phyloP scores from a whole-genome alignment of 805 yeast species.

The Yarrowia divulgata region DNA sequence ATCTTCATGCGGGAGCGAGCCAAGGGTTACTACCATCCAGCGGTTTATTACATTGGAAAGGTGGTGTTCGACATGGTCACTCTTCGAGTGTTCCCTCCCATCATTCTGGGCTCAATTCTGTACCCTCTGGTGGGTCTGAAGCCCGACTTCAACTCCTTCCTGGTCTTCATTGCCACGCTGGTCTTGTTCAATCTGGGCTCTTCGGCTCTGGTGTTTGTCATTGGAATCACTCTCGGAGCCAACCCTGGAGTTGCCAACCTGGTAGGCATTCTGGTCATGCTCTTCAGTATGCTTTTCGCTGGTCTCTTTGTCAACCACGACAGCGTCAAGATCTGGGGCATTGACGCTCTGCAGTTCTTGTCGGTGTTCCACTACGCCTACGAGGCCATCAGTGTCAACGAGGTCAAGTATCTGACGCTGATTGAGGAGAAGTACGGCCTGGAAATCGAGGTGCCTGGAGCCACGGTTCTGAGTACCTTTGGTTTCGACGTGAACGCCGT shows the following conservation, averaged over 20 bases:
- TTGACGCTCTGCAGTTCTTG: conserved; percentile 66
- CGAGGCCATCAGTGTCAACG: conserved; percentile 90
- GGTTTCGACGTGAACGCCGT: conserved; percentile 88
- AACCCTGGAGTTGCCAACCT: conserved; percentile 94
- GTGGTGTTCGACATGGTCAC: conserved; percentile 93
- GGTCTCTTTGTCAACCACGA: conserved; percentile 92
- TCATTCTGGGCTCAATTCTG: conserved; percentile 75
- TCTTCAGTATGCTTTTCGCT: conserved; percentile 89
- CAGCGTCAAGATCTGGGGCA: conserved; percentile 64
- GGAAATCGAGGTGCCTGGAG: conserved; percentile 96
- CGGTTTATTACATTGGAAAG: conserved; percentile 84
- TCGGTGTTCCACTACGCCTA: conserved; percentile 96
- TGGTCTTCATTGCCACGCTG: conserved; percentile 71
- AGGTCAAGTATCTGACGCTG: conserved; percentile 83
- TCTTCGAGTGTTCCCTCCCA: conserved; percentile 89
- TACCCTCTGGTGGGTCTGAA: conserved; percentile 92
- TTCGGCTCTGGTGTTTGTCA: conserved; percentile 80
- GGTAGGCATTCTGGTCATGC: conserved; percentile 79
- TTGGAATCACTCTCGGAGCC: conserved; percentile 78
- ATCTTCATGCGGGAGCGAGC: conserved; percentile 93
- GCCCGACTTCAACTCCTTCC: conserved; percentile 74
- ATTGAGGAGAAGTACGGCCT: conserved; percentile 91
- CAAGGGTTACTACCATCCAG: conserved; percentile 89
- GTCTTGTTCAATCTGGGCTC: conserved; percentile 87
- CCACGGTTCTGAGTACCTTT: conserved; percentile 92